Evolutionary conservation across 371 early-diverging fungal species (phyloP).

Genomic region (Mucor mucedo): DNA sequence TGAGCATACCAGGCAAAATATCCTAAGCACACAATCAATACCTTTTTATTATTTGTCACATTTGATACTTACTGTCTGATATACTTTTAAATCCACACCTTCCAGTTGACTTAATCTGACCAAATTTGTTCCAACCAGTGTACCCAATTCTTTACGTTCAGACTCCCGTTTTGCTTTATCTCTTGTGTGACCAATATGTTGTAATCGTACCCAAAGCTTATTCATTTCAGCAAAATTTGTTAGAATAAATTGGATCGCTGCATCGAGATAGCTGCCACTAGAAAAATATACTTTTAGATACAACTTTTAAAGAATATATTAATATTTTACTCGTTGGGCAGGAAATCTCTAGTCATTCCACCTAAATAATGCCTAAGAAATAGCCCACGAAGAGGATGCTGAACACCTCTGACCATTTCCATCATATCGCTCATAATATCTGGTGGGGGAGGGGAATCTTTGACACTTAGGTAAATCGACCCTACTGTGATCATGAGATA

Average conservation of each 20-base stretch:
- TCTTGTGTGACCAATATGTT: conserved; percentile 89
- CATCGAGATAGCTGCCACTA: neutral
- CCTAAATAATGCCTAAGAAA: conserved; percentile 94
- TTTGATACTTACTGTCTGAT: conserved; percentile 59
- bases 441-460: conserved; percentile 86
- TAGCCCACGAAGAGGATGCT: conserved; percentile 95
- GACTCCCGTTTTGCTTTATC: conserved; percentile 91
- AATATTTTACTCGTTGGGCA: conserved; percentile 49
- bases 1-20: conserved; percentile 87
- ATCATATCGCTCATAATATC: conserved; percentile 97
- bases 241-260: conserved; percentile 81
- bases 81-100: conserved; percentile 77
- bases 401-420: conserved; percentile 96
- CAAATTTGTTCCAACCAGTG: conserved; percentile 93
- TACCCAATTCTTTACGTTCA: conserved; percentile 90
- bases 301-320: neutral
- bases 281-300: neutral
- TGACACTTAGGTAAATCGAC: conserved; percentile 88
- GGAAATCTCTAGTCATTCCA: conserved; percentile 89
- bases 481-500: conserved; percentile 98
- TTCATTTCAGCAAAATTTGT: conserved; percentile 98
- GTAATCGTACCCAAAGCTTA: conserved; percentile 96
- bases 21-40: conserved; percentile 34
- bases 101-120: conserved; percentile 88
- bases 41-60: neutral